phyloP scores from a whole-genome alignment of 306 rosid genomes.

The Corylus americana region DNA sequence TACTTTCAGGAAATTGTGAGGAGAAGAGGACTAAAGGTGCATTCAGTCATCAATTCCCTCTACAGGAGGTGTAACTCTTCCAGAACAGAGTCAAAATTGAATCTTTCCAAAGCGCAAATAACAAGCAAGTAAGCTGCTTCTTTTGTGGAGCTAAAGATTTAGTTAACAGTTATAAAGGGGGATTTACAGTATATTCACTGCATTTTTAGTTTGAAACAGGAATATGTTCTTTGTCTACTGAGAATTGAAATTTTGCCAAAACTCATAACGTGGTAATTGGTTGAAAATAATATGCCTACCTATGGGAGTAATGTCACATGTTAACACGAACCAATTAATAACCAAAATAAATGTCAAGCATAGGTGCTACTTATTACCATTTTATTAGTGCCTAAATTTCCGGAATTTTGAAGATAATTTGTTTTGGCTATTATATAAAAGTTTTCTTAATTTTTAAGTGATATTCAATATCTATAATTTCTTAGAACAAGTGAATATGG shows the following conservation, averaged over 20 bases:
- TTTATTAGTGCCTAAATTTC: not conserved
- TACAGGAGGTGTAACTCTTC: constrained; percentile 40
- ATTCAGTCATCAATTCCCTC: constrained; percentile 57
- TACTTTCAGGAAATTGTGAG: constrained; percentile 46
- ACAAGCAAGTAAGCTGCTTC: constrained; percentile 62
- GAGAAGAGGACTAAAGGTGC: constrained; percentile 61
- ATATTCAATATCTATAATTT: no score
- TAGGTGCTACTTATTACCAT: not conserved
- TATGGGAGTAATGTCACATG: not conserved
- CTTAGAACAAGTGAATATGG: not conserved
- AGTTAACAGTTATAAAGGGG: constrained; percentile 6
- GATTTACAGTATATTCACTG: not conserved
- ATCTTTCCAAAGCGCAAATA: constrained; percentile 54
- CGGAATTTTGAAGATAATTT: not conserved
- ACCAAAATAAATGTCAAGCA: not conserved
- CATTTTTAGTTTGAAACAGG: not conserved
- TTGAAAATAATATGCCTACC: not conserved
- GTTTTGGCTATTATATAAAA: no score
- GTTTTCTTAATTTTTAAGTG: no score
- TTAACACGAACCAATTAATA: not conserved
- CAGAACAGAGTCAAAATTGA: constrained; percentile 36
- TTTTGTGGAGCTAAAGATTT: constrained; percentile 18
- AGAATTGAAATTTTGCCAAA: not conserved
- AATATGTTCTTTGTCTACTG: not conserved
- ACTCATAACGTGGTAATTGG: not conserved